Evolutionary conservation across 2,329 filamentous ascomycete genomes (phyloP), one percentile per base, ranked within the genome.

Genomic region (Colletotrichum simmondsii): DNA sequence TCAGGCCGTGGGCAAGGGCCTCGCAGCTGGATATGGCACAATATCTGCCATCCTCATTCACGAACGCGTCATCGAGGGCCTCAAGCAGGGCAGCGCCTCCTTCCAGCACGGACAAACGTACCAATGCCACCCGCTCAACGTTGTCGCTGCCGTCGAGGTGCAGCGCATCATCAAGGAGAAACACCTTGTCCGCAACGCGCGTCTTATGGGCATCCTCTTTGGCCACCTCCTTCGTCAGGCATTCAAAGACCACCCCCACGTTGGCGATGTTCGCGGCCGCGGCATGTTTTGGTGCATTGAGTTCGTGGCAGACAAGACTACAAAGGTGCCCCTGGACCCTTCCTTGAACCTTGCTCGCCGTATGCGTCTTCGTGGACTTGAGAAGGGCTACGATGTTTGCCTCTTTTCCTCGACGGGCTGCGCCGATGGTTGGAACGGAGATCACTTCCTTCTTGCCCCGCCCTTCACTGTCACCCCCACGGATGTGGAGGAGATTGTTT

Each of bases 361-460:
- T 5, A 56, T 56, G 53, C 53, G 53, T 19, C 53, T 56, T 19
- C 53, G 58, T 12, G 58, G 58, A 11, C 32, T 60, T n/a, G 69
- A 71, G 4, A 49, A 81, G 11, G 69, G 53, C 0, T 82, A 80
- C 60, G 80, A 77, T 0, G 69, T 73, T 7, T 74, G 65, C 65
- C 77, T 82, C 1, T 77, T 79, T 10, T 74, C 79, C 26, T 74
- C 68, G n/a, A 79, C 79, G 1, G 92, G 92, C 1, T 90, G 90
- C 0, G 88, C 84, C 0, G 90, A 87, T 75, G 86, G 93, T 57
- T 85, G 88, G 2, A 78, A 79, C 1, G 92, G 93, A 8, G 93
- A 95, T 77, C 92, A 94, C 79, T 83, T 94, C 49, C 85, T 95
- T 24, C 77, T 95, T 14, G 88, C 92, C 1, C 93, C 93, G 7